phyloP scores from a whole-genome alignment of 495 filamentous ascomycete genomes.

The Filosporella fistucella region DNA sequence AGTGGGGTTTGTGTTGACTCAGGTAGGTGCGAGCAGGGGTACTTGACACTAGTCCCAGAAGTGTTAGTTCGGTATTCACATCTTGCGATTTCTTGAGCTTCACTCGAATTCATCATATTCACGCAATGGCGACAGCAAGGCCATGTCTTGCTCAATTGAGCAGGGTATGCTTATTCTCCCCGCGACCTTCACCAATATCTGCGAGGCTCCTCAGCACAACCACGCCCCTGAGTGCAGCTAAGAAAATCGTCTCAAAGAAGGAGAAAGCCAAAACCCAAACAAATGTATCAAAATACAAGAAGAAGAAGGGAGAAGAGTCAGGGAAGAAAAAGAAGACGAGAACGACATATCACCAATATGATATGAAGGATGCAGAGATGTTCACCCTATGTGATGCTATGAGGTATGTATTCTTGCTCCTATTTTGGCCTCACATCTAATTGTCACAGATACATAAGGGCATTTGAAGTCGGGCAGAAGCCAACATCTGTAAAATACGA shows the following conservation, averaged over 20 bases:
- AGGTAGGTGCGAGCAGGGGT: neutral
- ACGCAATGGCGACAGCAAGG: conserved; percentile 21
- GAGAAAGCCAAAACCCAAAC: conserved; percentile 26
- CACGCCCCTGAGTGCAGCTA: neutral
- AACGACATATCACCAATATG: conserved; percentile 55
- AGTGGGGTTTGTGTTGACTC: conserved; percentile 4
- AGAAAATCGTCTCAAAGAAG: conserved; percentile 31
- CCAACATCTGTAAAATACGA: conserved; percentile 80
- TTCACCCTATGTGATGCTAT: conserved; percentile 89
- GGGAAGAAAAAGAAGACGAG: conserved; percentile 64
- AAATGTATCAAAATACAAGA: conserved; percentile 26
- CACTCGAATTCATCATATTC: neutral
- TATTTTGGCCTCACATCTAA: neutral
- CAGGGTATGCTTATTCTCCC: conserved; percentile 10
- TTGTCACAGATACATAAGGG: conserved; percentile 70
- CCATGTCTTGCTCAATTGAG: conserved; percentile 26
- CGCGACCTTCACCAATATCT: neutral
- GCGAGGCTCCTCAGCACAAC: conserved; percentile 10
- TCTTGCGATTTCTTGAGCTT: conserved; percentile 2
- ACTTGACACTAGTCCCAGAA: neutral
- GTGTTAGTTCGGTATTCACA: neutral
- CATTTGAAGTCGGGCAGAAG: conserved; percentile 81
- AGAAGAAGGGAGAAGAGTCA: conserved; percentile 43
- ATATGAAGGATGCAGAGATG: conserved; percentile 58
- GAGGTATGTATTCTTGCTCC: conserved; percentile 51